Base-by-base conservation (phyloP, 2,329 filamentous ascomycete species). In the Zelopaecilomyces penicillatus region DNA sequence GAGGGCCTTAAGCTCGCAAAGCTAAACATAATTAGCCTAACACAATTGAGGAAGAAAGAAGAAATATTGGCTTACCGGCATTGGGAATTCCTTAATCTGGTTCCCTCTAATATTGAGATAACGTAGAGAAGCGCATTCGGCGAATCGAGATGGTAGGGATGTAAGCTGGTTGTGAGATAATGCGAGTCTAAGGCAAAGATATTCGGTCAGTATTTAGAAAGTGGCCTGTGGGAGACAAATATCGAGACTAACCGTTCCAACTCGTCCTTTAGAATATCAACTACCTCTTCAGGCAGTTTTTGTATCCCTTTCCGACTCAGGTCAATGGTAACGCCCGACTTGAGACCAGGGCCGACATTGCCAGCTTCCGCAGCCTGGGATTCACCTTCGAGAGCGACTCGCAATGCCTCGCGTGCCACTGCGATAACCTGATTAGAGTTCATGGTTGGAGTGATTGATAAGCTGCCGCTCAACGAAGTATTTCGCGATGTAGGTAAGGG, bases 91-190 rank as follows among this genome's bases (percentile, higher is more conserved):
- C 49, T 70, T 74, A 58, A 90, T 81, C 55, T 78, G 71, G 59
- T 90, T 91, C 65, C 85, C 85, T 59, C 85, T 74, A 50, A 89
- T 80, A 55, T 91, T 91, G 49, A 91, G 75, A 61, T 91, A 91
- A 50, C 85, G 82, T 48, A 91, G 67, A 41, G 83, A 84, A 36
- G 79, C 82, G 66, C 85, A 90, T 66, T 89, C 85, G 32, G 82
- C 74, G 54, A 90, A 85, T 43, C 84, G 76, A 27, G 70, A 59
- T 5, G 86, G 86, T 39, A 91, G 77, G n/a, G 76, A 73, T 30
- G 78, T 73, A 47, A 89, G 71, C 53, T 79, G 80, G 62, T 90
- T 90, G 66, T 90, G 85, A n/a, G 85, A 88, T 52, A 91, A 70
- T 41, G 86, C 86, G 43, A 91, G 76, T 55, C 85, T 89, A 35